Evolutionary conservation across 805 yeast genomes (phyloP).

Genomic region (Saturnispora gosingensis): DNA sequence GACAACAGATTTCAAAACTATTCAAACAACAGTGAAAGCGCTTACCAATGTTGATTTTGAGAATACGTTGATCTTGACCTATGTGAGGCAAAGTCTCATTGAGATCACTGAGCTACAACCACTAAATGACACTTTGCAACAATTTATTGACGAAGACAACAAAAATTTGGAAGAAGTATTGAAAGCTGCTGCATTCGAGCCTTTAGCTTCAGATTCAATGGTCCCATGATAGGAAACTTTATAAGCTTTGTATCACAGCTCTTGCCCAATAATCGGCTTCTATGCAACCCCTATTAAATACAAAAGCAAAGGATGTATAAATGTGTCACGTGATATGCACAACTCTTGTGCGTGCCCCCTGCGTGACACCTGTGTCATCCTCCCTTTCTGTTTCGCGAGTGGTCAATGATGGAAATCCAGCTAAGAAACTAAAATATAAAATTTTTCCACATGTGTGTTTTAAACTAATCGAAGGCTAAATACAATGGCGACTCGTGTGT

Average conservation of each 20-base stretch:
- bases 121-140: constrained; percentile 20
- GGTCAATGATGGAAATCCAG: neutral
- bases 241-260: neutral
- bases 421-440: neutral
- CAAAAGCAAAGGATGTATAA: neutral
- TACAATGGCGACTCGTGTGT: constrained; percentile 26
- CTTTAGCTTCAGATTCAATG: neutral
- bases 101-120: constrained; percentile 3
- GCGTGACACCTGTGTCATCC: neutral
- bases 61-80: constrained; percentile 27
- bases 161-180: constrained; percentile 12
- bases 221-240: neutral
- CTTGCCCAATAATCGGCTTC: neutral
- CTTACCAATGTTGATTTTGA: constrained; percentile 21
- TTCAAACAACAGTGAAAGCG: constrained; percentile 17
- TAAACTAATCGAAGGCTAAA: neutral
- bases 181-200: neutral
- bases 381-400: neutral
- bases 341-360: neutral
- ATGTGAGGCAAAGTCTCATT: constrained; percentile 25
- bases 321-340: neutral
- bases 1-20: constrained; percentile 18
- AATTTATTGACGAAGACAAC: constrained; percentile 28
- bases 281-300: too few species aligned
- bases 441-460: neutral